Evolutionary conservation across 805 yeast genomes (phyloP), one percentile per base, ranked within the genome.

Genomic region (Starmerella stigmatis): DNA sequence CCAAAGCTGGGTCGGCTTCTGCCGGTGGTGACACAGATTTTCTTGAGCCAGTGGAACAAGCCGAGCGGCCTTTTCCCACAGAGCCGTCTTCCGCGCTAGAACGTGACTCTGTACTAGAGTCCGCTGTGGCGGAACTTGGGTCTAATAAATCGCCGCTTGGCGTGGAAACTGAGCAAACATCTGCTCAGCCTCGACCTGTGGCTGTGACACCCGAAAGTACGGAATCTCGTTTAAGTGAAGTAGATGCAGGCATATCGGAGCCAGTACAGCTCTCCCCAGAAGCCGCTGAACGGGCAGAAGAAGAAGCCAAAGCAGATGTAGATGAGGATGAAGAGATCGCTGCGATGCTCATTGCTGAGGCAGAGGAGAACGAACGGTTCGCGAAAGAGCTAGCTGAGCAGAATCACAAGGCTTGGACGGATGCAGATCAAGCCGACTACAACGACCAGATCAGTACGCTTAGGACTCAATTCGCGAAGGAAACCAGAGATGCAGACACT

Each of bases 401-500:
- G 27, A 66, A 64, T 37, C 30, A 45, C 35, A 25, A 41, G 12
- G 20, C 17, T 2, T 47, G 54, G 36, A 51, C 50, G 19, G 22
- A 21, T 10, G 16, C 56, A 42, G 52, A 54, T 47, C 45, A 50
- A 20, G 49, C 19, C 2, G 60, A 55, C 10, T 60, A 59, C 39
- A 52, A 48, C 16, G 30, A 41, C 4, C 63, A 63, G 29, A 52
- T 63, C 50, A 69, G 65, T 20, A 60, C 64, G 15, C 64, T 85
- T n/a, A 76, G 71, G 53, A 78, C 76, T 43, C 76, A 79, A 56
- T 72, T 76, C 31, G 73, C 69, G 30, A 78, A 75, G 51, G 85
- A 83, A 26, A 74, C 78, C 47, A 71, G 97, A 54, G 96, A 89
- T 60, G 76, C 96, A 0, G 97, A 92, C 58, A 94, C 83, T 55